Percentiles rank a stretch among this genome's conserved stretches.
Evolutionary conservation across 352 stramenopile genomes (phyloP).

Genomic region (Pythium rishiriense): DNA sequence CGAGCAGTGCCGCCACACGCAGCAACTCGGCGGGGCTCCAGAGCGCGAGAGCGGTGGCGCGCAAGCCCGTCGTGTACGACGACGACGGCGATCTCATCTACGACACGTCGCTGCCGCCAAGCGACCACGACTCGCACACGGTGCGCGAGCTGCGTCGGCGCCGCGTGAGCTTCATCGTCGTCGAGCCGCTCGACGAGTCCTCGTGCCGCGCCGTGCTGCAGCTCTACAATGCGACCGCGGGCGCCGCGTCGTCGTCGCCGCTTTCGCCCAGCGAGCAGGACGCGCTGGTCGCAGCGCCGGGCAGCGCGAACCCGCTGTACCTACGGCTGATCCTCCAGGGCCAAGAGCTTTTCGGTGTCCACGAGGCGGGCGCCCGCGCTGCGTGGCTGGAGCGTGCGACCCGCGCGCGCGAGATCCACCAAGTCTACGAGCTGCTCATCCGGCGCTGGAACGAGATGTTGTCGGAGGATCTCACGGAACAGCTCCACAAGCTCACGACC

Average conservation of each 20-base stretch:
- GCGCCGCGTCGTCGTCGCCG: not conserved
- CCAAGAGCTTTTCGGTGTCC: slow-evolving; percentile 52
- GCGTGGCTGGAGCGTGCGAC: slow-evolving; percentile 50
- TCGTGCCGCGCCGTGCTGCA: slow-evolving; percentile 62
- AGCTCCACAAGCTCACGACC: slow-evolving; percentile 25
- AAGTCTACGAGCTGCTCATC: slow-evolving; percentile 66
- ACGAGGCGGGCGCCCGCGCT: slow-evolving; percentile 4
- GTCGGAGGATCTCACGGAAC: slow-evolving; percentile 50
- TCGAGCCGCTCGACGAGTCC: slow-evolving; percentile 64
- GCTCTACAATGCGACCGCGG: slow-evolving; percentile 8
- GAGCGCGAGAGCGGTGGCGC: slow-evolving; percentile 41
- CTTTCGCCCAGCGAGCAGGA: slow-evolving; percentile 46
- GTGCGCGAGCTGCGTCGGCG: slow-evolving; percentile 72
- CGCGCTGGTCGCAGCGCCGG: slow-evolving; percentile 39
- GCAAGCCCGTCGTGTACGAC: slow-evolving; percentile 63
- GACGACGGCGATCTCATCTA: slow-evolving; percentile 71
- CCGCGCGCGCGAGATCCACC: slow-evolving; percentile 43
- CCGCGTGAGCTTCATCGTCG: slow-evolving; percentile 60
- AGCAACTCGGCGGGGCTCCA: slow-evolving; percentile 31
- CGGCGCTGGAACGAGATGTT: slow-evolving; percentile 78
- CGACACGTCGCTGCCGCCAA: slow-evolving; percentile 43
- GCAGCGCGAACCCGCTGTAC: slow-evolving; percentile 72
- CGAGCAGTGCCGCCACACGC: not conserved
- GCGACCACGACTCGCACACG: slow-evolving; percentile 60
- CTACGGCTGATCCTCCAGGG: slow-evolving; percentile 62